These are phyloP conservation scores for Exobasidium rhododendri DNA, from an alignment of 1,284 basidiomycete species.

Conservation along the genomic window DNA sequence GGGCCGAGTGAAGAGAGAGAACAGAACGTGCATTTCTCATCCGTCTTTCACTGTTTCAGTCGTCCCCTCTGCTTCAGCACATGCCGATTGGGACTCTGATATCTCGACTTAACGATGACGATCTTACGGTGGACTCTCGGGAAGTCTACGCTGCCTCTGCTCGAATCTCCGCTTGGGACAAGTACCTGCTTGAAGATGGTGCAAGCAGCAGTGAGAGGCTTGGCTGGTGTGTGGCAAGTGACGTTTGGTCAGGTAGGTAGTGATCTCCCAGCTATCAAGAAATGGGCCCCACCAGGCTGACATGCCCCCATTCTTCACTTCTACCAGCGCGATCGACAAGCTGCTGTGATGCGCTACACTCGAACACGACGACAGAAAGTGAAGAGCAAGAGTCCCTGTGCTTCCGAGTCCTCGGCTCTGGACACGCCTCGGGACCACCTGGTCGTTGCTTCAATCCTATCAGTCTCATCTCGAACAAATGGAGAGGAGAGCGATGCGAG, in stretches of 20 bases:
- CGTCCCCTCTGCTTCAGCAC: conserved; percentile 4
- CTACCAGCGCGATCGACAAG: background rate
- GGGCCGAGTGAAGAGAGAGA: too few relatives aligned
- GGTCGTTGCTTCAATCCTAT: conserved; percentile 15
- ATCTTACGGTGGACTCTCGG: background rate
- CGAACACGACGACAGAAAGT: background rate
- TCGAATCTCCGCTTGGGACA: background rate
- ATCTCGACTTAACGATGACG: conserved; percentile 11
- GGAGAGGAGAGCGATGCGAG: conserved; percentile 2
- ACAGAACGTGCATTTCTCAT: background rate
- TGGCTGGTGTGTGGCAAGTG: conserved; percentile 20
- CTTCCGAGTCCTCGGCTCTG: background rate
- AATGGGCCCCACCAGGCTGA: too few relatives aligned
- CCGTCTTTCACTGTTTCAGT: background rate
- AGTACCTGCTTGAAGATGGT: background rate
- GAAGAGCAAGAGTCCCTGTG: background rate
- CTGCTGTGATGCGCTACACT: background rate
- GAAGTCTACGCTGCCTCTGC: background rate
- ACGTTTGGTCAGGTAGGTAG: conserved; percentile 9
- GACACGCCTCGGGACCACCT: background rate
- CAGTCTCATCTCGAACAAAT: background rate
- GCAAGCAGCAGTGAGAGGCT: background rate
- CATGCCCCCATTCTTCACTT: too few relatives aligned
- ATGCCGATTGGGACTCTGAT: conserved; percentile 6
- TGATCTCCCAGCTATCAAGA: background rate